phyloP scores from a whole-genome alignment of 495 filamentous ascomycete genomes.

The Penicillium paradoxum region DNA sequence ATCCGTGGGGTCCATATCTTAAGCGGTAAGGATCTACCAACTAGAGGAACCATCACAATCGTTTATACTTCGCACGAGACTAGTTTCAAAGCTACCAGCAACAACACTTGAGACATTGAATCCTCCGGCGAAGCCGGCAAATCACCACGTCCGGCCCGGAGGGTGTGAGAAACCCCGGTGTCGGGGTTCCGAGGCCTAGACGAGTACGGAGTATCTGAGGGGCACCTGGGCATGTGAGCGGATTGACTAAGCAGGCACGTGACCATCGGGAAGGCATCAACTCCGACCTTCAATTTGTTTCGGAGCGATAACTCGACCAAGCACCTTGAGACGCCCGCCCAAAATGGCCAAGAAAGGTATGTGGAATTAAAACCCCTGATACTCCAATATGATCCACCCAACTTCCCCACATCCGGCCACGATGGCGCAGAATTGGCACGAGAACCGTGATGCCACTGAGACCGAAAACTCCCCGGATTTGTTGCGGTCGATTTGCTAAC shows the following conservation, averaged over 20 bases:
- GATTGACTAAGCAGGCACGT: constrained; percentile 8
- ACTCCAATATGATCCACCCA: neutral
- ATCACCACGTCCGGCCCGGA: too few species aligned
- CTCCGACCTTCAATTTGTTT: constrained; percentile 7
- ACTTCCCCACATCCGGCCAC: neutral
- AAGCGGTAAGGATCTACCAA: neutral
- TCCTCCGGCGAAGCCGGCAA: too few species aligned
- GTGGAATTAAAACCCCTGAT: neutral
- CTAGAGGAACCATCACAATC: too few species aligned
- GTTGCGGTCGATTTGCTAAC: constrained; percentile 3
- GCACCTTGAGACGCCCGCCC: constrained; percentile 16
- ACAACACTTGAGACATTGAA: neutral
- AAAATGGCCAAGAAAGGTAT: constrained; percentile 35
- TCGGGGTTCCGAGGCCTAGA: too few species aligned
- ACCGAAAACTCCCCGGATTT: neutral
- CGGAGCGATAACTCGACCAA: constrained; percentile 1
- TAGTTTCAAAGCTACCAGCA: neutral
- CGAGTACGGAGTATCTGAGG: too few species aligned
- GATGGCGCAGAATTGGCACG: neutral
- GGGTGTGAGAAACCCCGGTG: too few species aligned
- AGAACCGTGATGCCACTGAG: neutral
- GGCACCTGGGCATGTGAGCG: too few species aligned
- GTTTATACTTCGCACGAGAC: too few species aligned
- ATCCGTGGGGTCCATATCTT: too few species aligned
- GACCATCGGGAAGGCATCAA: neutral